phyloP scores from a whole-genome alignment of 495 filamentous ascomycete genomes.

The Usnea hakonensis region DNA sequence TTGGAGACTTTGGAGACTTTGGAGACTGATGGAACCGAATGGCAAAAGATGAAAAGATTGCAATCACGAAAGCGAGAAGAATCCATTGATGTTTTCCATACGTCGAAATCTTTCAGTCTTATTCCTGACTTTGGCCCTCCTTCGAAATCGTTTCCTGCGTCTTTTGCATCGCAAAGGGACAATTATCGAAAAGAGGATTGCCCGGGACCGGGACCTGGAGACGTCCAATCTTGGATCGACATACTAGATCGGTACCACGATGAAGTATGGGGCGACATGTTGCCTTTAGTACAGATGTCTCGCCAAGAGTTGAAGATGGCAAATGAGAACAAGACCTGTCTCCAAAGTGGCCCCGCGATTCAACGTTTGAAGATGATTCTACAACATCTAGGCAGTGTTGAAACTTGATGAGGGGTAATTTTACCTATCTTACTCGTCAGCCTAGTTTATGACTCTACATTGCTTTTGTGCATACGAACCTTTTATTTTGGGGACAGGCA shows the following conservation, averaged over 20 bases:
- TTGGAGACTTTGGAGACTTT: no score
- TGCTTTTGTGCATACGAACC: neutral
- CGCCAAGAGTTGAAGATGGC: constrained; percentile 46
- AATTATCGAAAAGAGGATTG: neutral
- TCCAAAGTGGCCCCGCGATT: constrained; percentile 38
- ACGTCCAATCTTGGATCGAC: constrained; percentile 45
- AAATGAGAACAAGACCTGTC: constrained; percentile 20
- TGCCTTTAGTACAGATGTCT: constrained; percentile 56
- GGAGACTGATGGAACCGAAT: neutral
- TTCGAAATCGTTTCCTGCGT: neutral
- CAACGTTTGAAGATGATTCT: constrained; percentile 45
- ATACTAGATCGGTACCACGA: constrained; percentile 62
- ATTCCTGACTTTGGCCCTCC: constrained; percentile 40
- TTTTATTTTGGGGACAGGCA: neutral
- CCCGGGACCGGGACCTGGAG: constrained; percentile 12
- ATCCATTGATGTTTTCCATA: constrained; percentile 19
- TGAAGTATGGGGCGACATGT: constrained; percentile 70
- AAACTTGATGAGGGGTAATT: neutral
- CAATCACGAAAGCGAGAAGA: neutral
- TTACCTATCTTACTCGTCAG: neutral
- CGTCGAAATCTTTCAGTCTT: constrained; percentile 20
- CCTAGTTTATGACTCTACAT: neutral
- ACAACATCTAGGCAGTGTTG: constrained; percentile 31
- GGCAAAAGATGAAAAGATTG: neutral
- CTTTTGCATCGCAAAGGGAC: neutral